Percentiles rank a stretch among this genome's conserved stretches.
phyloP scores from a whole-genome alignment of 2,329 filamentous ascomycete genomes.

The Curvularia spicifera region DNA sequence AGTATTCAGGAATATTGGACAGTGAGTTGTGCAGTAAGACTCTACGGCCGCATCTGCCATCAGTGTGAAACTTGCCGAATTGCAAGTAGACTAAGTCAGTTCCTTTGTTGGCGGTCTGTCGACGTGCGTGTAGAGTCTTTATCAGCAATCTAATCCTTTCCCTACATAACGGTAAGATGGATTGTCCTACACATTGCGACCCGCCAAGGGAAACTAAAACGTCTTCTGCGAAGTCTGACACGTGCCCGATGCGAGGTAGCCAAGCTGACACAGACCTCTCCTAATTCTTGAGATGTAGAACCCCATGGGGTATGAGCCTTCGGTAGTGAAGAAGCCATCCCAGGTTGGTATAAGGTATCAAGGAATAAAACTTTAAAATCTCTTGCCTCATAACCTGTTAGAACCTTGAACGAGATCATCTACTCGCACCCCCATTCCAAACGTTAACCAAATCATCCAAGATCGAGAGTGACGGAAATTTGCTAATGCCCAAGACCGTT shows the following conservation, averaged over 20 bases:
- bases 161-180: not conserved
- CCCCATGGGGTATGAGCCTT: not conserved
- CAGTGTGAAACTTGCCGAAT: constrained; percentile 17
- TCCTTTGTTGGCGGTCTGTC: not conserved
- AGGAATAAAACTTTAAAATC: not conserved
- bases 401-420: constrained; percentile 24
- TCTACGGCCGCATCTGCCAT: constrained; percentile 7
- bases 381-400: not conserved
- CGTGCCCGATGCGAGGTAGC: constrained; percentile 14
- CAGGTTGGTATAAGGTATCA: not conserved
- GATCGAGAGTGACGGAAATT: constrained; percentile 37
- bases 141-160: too few relatives aligned
- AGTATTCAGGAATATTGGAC: constrained; percentile 3
- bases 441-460: constrained; percentile 34
- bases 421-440: constrained; percentile 38
- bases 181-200: not conserved
- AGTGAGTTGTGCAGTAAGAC: not conserved
- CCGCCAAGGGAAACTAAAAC: constrained; percentile 2
- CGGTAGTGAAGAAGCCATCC: not conserved
- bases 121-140: not conserved
- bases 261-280: not conserved
- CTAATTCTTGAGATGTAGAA: not conserved
- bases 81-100: not conserved
- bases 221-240: not conserved
- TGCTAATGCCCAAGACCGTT: constrained; percentile 30